phyloP scores from a whole-genome alignment of 345 rosid species.

The Euphorbia lathyris region DNA sequence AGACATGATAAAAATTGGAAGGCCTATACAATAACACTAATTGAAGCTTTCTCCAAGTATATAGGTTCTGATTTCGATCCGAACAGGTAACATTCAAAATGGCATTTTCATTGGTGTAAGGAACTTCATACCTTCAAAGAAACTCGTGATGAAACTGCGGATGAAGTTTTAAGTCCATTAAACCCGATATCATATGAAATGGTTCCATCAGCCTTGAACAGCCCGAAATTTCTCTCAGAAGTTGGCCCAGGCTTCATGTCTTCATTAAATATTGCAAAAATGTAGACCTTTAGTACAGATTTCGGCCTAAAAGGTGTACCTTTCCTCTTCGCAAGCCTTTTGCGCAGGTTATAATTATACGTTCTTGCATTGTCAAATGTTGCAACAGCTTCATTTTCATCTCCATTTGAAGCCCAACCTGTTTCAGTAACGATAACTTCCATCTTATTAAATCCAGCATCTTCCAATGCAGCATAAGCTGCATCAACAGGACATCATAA shows the following conservation, averaged over 20 bases:
- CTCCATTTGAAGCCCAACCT: slow-evolving; percentile 97
- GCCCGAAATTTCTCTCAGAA: too few species aligned
- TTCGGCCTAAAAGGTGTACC: slow-evolving; percentile 92
- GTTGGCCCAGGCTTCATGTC: slow-evolving; percentile 65
- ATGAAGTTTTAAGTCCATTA: slow-evolving; percentile 67
- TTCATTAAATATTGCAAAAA: slow-evolving; percentile 91
- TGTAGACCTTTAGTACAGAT: slow-evolving; percentile 60
- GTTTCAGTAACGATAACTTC: slow-evolving; percentile 91
- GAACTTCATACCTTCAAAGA: slow-evolving; percentile 62
- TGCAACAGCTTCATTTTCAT: too few species aligned
- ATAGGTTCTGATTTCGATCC: neutral
- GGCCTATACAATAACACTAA: neutral
- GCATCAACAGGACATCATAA: too few species aligned
- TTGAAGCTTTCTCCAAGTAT: neutral
- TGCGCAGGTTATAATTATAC: slow-evolving; percentile 81
- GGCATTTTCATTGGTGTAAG: slow-evolving; percentile 5
- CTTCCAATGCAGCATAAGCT: too few species aligned
- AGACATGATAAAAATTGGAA: neutral
- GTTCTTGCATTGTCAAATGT: slow-evolving; percentile 75
- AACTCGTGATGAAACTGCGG: slow-evolving; percentile 40
- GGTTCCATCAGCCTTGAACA: slow-evolving; percentile 89
- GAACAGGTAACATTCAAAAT: slow-evolving; percentile 7
- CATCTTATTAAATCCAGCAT: slow-evolving; percentile 79
- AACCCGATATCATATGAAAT: slow-evolving; percentile 82
- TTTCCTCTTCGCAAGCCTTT: slow-evolving; percentile 89